Conservation (phyloP, 192 early-diverging fungal genomes). For the Powellomyces hirtus region DNA sequence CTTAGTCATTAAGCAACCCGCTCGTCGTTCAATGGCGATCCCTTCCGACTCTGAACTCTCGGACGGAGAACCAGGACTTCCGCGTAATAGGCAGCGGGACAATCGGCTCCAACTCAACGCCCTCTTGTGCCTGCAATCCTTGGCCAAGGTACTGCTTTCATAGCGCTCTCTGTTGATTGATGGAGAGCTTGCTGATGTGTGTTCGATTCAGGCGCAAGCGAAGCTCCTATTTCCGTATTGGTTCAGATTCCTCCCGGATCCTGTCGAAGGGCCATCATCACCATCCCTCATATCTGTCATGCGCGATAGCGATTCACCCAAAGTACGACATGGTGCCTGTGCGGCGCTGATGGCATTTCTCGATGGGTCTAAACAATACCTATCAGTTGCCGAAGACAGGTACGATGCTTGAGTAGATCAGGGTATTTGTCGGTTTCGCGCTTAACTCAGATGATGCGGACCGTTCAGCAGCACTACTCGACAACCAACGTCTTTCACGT, state of each 20-base stretch:
- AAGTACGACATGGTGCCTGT: slow-evolving; percentile 28
- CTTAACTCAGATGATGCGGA: too few relatives aligned
- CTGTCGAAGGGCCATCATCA: slow-evolving; percentile 1
- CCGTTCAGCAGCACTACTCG: neutral
- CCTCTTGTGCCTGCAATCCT: slow-evolving; percentile 27
- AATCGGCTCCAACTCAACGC: slow-evolving; percentile 28
- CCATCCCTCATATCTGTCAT: slow-evolving; percentile 23
- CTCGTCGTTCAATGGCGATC: neutral
- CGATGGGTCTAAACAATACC: slow-evolving; percentile 38
- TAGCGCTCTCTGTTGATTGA: neutral
- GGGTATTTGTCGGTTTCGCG: too few relatives aligned
- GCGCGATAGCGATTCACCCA: slow-evolving; percentile 19
- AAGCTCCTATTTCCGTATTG: slow-evolving; percentile 43
- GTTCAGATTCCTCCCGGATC: slow-evolving; percentile 36
- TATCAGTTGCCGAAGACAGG: slow-evolving; percentile 42
- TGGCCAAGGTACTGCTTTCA: slow-evolving; percentile 32
- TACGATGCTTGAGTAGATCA: too few relatives aligned
- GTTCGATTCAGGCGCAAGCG: slow-evolving; percentile 19
- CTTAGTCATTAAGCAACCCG: neutral
- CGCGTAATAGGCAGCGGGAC: slow-evolving; percentile 16
- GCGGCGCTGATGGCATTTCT: slow-evolving; percentile 33
- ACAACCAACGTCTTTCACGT: slow-evolving; percentile 28
- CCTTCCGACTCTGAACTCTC: slow-evolving; percentile 38
- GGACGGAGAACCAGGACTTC: slow-evolving; percentile 18
- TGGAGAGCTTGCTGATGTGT: neutral